phyloP scores from a whole-genome alignment of 495 filamentous ascomycete species.

The Aspergillus nanangensis region DNA sequence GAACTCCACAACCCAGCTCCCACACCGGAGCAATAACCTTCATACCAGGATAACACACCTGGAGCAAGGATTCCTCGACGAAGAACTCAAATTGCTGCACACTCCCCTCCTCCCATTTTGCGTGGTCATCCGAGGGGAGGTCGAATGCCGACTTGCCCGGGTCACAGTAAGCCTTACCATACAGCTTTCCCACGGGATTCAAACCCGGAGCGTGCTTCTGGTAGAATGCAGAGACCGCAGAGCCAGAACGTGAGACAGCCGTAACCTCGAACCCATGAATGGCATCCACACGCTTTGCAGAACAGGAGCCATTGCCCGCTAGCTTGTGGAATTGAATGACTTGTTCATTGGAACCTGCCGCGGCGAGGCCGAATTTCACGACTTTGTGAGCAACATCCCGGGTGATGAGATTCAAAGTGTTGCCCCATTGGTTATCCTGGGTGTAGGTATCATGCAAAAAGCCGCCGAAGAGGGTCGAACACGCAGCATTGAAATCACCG shows the following conservation, averaged over 20 bases:
- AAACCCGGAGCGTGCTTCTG: constrained; percentile 29
- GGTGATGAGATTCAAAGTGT: constrained; percentile 10
- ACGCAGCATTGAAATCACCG: constrained; percentile 70
- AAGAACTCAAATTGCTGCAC: constrained; percentile 55
- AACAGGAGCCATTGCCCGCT: constrained; percentile 17
- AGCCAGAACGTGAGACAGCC: constrained; percentile 35
- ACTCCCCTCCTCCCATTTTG: constrained; percentile 19
- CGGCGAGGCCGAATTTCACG: constrained; percentile 38
- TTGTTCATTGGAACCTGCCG: constrained; percentile 35
- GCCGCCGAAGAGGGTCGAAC: constrained; percentile 56
- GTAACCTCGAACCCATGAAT: constrained; percentile 55
- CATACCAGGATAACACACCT: constrained; percentile 65
- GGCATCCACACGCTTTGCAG: constrained; percentile 32
- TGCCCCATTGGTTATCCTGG: constrained; percentile 20
- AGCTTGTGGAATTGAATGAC: constrained; percentile 23
- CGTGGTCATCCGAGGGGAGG: constrained; percentile 36
- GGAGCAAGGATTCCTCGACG: constrained; percentile 61
- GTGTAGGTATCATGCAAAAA: constrained; percentile 31
- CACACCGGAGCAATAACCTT: constrained; percentile 65
- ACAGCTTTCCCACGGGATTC: constrained; percentile 39
- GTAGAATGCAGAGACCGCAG: constrained; percentile 41
- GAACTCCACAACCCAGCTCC: constrained; percentile 56
- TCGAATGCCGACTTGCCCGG: constrained; percentile 36
- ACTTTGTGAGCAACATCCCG: constrained; percentile 37
- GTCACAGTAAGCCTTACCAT: constrained; percentile 37